A percentile compares a stretch with the other conserved stretches of the same genome.
These are phyloP conservation scores for Paraphaeosphaeria sporulosa DNA, from an alignment of 2,329 filamentous ascomycete species.

Conservation along the genomic window DNA sequence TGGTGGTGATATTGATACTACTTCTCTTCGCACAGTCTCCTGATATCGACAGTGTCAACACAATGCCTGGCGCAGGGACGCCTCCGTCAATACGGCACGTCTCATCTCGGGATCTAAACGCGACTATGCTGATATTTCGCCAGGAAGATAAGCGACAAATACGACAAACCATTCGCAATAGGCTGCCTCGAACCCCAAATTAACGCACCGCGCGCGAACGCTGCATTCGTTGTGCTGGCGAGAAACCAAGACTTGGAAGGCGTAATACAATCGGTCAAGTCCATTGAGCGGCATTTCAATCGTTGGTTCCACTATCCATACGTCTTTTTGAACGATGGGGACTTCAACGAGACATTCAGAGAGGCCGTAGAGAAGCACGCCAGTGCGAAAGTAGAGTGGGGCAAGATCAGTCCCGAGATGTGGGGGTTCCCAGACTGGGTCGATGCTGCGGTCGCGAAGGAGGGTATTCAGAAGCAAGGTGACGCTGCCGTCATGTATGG, in stretches of 20 bases:
- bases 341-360: constrained; percentile 95
- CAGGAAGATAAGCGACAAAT: constrained; percentile 95
- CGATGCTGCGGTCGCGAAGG: constrained; percentile 89
- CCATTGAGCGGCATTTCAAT: constrained; percentile 98
- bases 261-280: constrained; percentile 96
- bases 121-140: constrained; percentile 27
- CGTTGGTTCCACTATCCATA: constrained; percentile 99
- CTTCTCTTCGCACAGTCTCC: constrained; percentile 90
- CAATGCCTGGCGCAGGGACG: constrained; percentile 81
- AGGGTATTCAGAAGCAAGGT: constrained; percentile 95
- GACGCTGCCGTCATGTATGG: constrained; percentile 99
- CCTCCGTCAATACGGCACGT: constrained; percentile 86
- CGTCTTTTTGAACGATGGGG: constrained; percentile 96
- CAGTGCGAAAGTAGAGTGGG: constrained; percentile 87
- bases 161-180: constrained; percentile 94
- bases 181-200: constrained; percentile 84
- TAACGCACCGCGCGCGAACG: constrained; percentile 83
- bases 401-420: constrained; percentile 87
- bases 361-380: constrained; percentile 88
- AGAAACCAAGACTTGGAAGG: constrained; percentile 96
- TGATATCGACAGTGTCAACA: constrained; percentile 78
- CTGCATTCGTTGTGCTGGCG: constrained; percentile 93
- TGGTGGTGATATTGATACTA: constrained; percentile 90
- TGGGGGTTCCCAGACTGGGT: constrained; percentile 99
- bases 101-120: not conserved